A percentile compares a stretch with the other conserved stretches of the same genome.
Conservation (phyloP, 2,329 filamentous ascomycete genomes). For the Phoma herbarum region DNA sequence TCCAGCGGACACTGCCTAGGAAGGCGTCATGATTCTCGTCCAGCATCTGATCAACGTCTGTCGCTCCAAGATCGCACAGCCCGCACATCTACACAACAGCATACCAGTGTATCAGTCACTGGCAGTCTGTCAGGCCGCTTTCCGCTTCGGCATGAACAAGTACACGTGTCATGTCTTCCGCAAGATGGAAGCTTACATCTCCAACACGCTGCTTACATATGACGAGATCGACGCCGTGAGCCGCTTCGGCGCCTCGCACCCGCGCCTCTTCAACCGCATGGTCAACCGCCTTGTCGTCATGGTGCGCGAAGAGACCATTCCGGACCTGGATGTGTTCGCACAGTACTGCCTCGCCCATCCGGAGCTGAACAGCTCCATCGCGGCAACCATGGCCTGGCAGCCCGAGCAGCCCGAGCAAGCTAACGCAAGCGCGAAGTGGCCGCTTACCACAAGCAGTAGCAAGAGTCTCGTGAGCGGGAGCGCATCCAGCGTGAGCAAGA, state of each 20-base stretch:
- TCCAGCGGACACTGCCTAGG: background rate
- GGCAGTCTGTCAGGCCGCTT: background rate
- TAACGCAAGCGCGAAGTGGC: background rate
- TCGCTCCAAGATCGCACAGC: background rate
- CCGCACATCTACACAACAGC: background rate
- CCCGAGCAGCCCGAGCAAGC: background rate
- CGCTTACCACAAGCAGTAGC: background rate
- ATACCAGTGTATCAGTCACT: background rate
- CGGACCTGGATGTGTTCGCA: background rate
- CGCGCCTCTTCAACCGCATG: background rate
- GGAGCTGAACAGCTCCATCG: background rate
- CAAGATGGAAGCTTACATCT: background rate
- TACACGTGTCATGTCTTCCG: background rate
- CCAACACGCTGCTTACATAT: background rate
- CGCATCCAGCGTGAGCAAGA: background rate
- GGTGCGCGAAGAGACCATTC: background rate
- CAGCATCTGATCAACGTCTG: background rate
- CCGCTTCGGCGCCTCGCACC: background rate
- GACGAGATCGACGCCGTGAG: background rate
- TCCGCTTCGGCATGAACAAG: background rate
- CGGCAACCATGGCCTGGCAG: background rate
- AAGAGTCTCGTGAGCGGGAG: background rate
- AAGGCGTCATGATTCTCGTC: background rate
- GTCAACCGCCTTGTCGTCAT: background rate
- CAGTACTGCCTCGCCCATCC: background rate